These are phyloP conservation scores for Paramyrothecium sp. DNA, from an alignment of 2,329 filamentous ascomycete species.

Conservation along the genomic window DNA sequence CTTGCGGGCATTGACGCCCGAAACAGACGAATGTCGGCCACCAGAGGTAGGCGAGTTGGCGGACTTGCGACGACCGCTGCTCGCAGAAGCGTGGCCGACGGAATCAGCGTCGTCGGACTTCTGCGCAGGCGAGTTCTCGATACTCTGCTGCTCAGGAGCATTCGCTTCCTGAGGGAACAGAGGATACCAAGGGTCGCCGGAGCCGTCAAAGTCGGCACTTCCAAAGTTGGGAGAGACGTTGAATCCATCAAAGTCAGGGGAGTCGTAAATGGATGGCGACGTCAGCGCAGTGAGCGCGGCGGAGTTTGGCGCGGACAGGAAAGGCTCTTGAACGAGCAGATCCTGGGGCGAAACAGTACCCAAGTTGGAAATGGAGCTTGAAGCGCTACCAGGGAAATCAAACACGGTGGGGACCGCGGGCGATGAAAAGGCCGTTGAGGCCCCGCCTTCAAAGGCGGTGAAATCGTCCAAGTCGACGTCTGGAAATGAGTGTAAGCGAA, in stretches of 20 bases:
- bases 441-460: conserved; percentile 53
- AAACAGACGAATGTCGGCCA: conserved; percentile 63
- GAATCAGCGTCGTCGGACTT: conserved; percentile 43
- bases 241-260: conserved; percentile 71
- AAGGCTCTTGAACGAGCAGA: conserved; percentile 66
- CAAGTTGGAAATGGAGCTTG: conserved; percentile 52
- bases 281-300: conserved; percentile 80
- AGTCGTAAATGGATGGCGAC: conserved; percentile 78
- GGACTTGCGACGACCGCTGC: conserved; percentile 46
- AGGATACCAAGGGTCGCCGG: conserved; percentile 65
- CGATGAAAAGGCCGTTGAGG: conserved; percentile 51
- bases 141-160: conserved; percentile 21
- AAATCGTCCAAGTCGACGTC: conserved; percentile 61
- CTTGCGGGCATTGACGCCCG: conserved; percentile 71
- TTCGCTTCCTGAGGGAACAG: conserved; percentile 61
- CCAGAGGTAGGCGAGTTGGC: conserved; percentile 39
- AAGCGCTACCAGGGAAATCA: conserved; percentile 46
- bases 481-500: conserved; percentile 35
- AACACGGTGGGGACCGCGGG: conserved; percentile 49
- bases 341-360: conserved; percentile 85
- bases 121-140: conserved; percentile 41
- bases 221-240: conserved; percentile 78
- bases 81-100: conserved; percentile 33
- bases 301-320: conserved; percentile 77
- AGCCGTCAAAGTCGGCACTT: conserved; percentile 51